These are phyloP conservation scores for Saccharum hybrid DNA, from an alignment of 202 grass and related monocot species.

Conservation along the genomic window DNA sequence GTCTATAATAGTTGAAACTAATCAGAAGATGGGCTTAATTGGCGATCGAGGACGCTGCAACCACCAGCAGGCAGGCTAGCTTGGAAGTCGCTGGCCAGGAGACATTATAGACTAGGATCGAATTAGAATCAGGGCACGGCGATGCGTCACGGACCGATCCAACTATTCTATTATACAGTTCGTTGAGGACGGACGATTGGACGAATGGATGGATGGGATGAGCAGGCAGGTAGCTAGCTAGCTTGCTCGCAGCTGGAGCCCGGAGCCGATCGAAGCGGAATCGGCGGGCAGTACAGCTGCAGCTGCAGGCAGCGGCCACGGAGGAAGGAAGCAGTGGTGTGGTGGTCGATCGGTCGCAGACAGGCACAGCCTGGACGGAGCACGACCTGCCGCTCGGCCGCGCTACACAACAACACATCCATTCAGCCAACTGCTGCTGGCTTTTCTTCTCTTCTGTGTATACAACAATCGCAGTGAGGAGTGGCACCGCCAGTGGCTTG, in stretches of 20 bases:
- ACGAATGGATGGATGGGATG: no score
- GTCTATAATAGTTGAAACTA: neutral
- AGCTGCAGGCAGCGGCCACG: neutral
- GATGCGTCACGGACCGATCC: conserved; percentile 4
- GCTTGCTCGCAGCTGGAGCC: neutral
- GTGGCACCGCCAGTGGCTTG: neutral
- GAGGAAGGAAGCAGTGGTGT: no score
- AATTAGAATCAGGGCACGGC: neutral
- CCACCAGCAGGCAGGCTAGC: conserved; percentile 14
- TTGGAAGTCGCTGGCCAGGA: conserved; percentile 18
- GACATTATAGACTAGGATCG: neutral
- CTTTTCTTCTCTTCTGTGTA: no score
- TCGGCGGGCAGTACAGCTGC: neutral
- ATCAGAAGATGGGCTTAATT: neutral
- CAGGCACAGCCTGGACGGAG: conserved; percentile 29
- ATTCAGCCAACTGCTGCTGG: conserved; percentile 10
- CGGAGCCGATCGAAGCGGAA: neutral
- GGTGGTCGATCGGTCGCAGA: neutral
- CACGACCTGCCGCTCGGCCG: neutral
- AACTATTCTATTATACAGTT: neutral
- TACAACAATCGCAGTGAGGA: neutral
- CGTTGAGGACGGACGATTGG: no score
- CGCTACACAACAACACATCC: conserved; percentile 16
- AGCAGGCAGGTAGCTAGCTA: no score
- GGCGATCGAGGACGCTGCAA: neutral